Conservation (phyloP, 139 green algal species). For the Nannochloris sp. region DNA sequence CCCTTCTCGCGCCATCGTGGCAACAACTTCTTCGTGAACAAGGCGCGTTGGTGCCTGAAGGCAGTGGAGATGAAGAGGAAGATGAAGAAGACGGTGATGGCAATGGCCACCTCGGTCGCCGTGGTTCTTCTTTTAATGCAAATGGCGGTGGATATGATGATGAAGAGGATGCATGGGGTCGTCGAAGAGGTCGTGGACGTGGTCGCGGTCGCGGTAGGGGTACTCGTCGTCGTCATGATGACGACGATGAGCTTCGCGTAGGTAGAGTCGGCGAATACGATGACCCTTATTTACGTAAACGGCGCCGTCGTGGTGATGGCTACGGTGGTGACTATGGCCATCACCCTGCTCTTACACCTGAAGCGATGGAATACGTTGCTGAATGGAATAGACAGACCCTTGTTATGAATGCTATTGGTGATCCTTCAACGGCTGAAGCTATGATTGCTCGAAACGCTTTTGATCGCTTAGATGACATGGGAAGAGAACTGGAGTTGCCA, state of each 20-base stretch:
- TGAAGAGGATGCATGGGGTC: conserved; percentile 6
- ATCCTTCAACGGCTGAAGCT: conserved; percentile 44
- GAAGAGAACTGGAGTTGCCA: conserved; percentile 28
- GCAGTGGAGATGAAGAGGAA: conserved; percentile 10
- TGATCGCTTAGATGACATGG: conserved; percentile 47
- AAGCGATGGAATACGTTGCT: conserved; percentile 18
- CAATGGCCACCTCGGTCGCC: not conserved
- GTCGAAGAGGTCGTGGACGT: conserved; percentile 5
- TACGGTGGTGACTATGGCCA: not conserved
- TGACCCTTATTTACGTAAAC: not conserved
- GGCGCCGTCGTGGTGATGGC: not conserved
- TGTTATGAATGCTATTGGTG: conserved; percentile 45
- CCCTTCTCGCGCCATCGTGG: conserved; percentile 47
- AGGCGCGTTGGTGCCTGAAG: not conserved
- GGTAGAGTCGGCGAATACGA: not conserved
- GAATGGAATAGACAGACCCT: conserved; percentile 58
- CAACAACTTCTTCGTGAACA: conserved; percentile 13
- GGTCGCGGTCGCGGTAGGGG: not conserved
- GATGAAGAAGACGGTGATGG: conserved; percentile 9
- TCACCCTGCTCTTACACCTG: conserved; percentile 2
- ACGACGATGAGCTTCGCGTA: conserved; percentile 7
- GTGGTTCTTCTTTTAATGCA: conserved; percentile 4
- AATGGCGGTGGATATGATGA: conserved; percentile 15
- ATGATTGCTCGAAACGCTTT: conserved; percentile 52
- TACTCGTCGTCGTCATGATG: conserved; percentile 2